Evolutionary conservation across 2,329 filamentous ascomycete species (phyloP).

Genomic region (Aspergillus sp.): DNA sequence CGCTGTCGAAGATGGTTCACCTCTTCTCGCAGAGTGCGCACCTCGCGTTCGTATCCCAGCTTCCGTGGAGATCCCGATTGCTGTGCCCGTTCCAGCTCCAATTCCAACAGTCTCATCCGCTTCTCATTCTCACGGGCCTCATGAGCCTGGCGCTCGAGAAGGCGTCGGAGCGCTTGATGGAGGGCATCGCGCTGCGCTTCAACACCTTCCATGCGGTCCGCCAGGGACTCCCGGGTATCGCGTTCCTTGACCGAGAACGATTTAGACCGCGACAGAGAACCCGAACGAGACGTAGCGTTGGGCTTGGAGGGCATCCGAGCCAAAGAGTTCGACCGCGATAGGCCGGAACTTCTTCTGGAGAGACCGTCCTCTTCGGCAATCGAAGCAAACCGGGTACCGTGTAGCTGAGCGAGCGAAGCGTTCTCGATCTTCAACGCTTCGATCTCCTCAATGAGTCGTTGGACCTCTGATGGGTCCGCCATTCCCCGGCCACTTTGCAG

Average conservation of each 20-base stretch:
- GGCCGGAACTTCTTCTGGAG: constrained; percentile 44
- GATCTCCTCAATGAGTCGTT: constrained; percentile 83
- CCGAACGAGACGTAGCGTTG: constrained; percentile 32
- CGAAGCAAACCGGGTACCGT: constrained; percentile 52
- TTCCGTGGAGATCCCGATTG: constrained; percentile 64
- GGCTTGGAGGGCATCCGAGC: neutral
- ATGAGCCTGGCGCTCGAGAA: constrained; percentile 80
- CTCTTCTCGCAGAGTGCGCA: constrained; percentile 75
- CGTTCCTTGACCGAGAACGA: constrained; percentile 51
- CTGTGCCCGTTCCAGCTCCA: constrained; percentile 72
- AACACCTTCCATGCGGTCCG: constrained; percentile 83
- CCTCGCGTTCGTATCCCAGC: constrained; percentile 79
- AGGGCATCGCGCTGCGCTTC: constrained; percentile 91
- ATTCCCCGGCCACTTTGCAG: constrained; percentile 60
- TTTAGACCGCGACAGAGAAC: constrained; percentile 59
- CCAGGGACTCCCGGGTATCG: constrained; percentile 66
- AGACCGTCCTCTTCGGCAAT: constrained; percentile 58
- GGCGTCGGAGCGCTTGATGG: constrained; percentile 78
- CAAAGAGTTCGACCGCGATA: constrained; percentile 42
- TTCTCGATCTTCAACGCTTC: constrained; percentile 59
- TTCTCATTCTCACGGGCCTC: constrained; percentile 83
- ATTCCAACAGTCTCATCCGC: constrained; percentile 71
- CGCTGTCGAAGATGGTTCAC: constrained; percentile 79
- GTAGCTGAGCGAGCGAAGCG: constrained; percentile 46
- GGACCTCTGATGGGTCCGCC: constrained; percentile 47